Conservation (phyloP, 805 yeast species). For the Candida chilensis region DNA sequence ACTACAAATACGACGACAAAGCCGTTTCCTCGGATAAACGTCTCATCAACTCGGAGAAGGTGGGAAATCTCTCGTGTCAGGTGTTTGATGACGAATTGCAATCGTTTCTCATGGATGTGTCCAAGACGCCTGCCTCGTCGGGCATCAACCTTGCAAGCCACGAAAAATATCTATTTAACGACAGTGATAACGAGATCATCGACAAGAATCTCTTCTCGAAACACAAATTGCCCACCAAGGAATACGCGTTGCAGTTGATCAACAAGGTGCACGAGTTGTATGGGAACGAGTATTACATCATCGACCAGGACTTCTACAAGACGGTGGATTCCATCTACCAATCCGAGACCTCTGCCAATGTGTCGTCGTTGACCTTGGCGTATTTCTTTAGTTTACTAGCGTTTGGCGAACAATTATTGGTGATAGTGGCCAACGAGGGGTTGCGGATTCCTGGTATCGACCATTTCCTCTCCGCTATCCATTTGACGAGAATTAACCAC, state of each 20-base stretch:
- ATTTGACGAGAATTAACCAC: conserved; percentile 18
- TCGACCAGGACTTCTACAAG: conserved; percentile 5
- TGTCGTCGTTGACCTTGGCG: conserved; percentile 11
- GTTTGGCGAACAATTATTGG: conserved; percentile 24
- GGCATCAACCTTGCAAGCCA: background rate
- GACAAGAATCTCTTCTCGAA: background rate
- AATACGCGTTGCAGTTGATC: conserved; percentile 12
- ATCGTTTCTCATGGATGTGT: background rate
- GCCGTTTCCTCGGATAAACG: too few relatives aligned
- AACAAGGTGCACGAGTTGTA: conserved; percentile 16
- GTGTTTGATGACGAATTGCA: background rate
- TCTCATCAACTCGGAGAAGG: too few relatives aligned
- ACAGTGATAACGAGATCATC: background rate
- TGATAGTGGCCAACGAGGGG: conserved; percentile 2
- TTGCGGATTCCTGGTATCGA: conserved; percentile 22
- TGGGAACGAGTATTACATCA: conserved; percentile 22
- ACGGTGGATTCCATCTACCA: conserved; percentile 8
- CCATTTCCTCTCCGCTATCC: conserved; percentile 19
- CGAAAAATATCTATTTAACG: background rate
- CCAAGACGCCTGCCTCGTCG: background rate
- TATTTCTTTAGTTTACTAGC: conserved; percentile 23
- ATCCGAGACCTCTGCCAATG: conserved; percentile 1
- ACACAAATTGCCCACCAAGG: conserved; percentile 14
- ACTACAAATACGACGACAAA: too few relatives aligned
- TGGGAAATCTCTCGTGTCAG: too few relatives aligned